Evolutionary conservation across 176 grass and related monocot species (phyloP), one percentile per base, ranked within the genome.

Genomic region (Calamus simplicifolius): DNA sequence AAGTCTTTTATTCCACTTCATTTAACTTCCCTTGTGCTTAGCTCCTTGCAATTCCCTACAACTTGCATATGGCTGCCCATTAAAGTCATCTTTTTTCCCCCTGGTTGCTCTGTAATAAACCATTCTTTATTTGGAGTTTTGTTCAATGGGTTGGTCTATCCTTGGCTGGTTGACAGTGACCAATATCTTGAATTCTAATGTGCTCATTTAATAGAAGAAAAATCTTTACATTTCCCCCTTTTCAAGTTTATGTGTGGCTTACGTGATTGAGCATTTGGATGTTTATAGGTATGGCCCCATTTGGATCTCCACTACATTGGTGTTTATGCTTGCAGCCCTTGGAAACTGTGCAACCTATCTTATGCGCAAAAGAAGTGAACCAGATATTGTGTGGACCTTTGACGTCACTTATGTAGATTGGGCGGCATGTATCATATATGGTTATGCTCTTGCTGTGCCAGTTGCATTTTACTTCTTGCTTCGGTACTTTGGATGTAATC

Each of bases 241-340:
- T 43, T 7, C 10, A 43, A 43, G 8, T 12, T 49, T 61, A 13
- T 76, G 19, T 19, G 52, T 35, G 16, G 38, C 5, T 61, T 63
- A 25, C 60, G 51, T 74, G 26, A 60, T 35, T 8, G 74, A 61
- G 49, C 8, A 35, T 75, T 43, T 29, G 56, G 57, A 69, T 53
- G 57, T 71, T 27, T 19, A 17, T 70, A 98, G 84, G 66, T 98
- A 98, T 68, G 87, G 93, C 27, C 87, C 79, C 13, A 69, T 92
- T 69, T 98, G 93, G 93, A 98, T 92, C 54, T 75, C 93, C 19
- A 79, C 87, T 73, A 92, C 93, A 61, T 66, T 98, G 78, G 77
- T 92, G 50, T 91, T 98, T 61, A 64, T 85, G 81, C 84, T 98
- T 31, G 80, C 84, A 64, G 75, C 78, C 54, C 72, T 98, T 16